These are phyloP conservation scores for Murraya paniculata DNA, from an alignment of 345 rosid genomes.

Conservation along the genomic window DNA sequence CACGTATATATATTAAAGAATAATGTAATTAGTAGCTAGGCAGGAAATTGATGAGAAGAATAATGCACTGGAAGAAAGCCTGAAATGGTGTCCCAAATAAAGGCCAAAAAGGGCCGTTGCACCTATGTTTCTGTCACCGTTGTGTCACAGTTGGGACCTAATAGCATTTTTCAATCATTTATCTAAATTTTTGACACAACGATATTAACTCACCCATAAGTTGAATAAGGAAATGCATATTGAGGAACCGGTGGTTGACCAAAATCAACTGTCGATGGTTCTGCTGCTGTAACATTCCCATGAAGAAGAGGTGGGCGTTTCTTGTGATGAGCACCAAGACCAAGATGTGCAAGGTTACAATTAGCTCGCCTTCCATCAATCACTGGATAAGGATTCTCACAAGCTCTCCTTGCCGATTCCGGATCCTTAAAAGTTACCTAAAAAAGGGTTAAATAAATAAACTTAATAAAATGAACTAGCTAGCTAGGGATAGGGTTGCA, in stretches of 20 bases:
- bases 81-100: no score
- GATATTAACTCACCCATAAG: constrained; percentile 24
- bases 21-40: neutral
- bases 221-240: constrained; percentile 28
- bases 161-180: no score
- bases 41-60: neutral
- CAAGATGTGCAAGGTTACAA: constrained; percentile 58
- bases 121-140: no score
- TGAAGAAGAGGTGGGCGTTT: constrained; percentile 34
- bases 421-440: constrained; percentile 66
- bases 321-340: constrained; percentile 46
- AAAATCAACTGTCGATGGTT: neutral
- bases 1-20: neutral
- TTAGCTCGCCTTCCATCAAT: constrained; percentile 55
- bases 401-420: constrained; percentile 55
- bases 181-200: neutral
- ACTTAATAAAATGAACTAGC: neutral
- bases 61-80: no score
- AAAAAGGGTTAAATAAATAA: neutral
- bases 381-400: constrained; percentile 50
- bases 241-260: constrained; percentile 20
- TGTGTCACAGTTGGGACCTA: no score
- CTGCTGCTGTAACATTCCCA: neutral
- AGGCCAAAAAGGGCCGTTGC: no score
- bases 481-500: neutral